Percentiles rank a stretch among this genome's conserved stretches.
phyloP scores from a whole-genome alignment of 2,329 filamentous ascomycete genomes.

The Rhynchosporium secalis region DNA sequence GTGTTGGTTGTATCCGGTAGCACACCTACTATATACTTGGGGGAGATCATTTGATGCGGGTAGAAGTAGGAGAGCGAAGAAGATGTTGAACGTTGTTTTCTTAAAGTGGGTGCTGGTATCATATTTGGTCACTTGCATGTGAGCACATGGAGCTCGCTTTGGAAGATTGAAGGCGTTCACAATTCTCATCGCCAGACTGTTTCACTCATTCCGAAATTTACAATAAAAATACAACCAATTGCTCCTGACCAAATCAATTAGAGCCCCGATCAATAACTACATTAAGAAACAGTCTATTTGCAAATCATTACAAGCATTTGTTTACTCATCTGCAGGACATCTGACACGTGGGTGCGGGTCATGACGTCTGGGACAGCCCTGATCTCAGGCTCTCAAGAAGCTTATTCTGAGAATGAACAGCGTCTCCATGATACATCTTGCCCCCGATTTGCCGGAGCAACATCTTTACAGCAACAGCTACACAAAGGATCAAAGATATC shows the following conservation, averaged over 20 bases:
- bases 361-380: slow-evolving; percentile 4
- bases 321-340: background rate
- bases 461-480: background rate
- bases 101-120: background rate
- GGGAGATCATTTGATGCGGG: too few relatives aligned
- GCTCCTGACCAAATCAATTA: background rate
- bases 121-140: background rate
- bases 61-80: too few relatives aligned
- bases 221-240: background rate
- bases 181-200: background rate
- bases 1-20: too few relatives aligned
- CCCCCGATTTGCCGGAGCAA: background rate
- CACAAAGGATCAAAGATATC: background rate
- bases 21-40: too few relatives aligned
- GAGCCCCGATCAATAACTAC: background rate
- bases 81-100: background rate
- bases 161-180: slow-evolving; percentile 8
- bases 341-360: slow-evolving; percentile 9
- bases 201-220: too few relatives aligned
- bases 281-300: background rate
- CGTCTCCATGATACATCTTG: slow-evolving; percentile 2
- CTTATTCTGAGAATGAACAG: slow-evolving; percentile 11
- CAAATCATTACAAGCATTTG: background rate
- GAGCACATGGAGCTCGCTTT: background rate
- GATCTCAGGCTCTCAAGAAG: background rate